A percentile compares a stretch with the other conserved stretches of the same genome.
These are phyloP conservation scores for Boletus reticuloceps DNA, from an alignment of 768 basidiomycete genomes.

Conservation along the genomic window DNA sequence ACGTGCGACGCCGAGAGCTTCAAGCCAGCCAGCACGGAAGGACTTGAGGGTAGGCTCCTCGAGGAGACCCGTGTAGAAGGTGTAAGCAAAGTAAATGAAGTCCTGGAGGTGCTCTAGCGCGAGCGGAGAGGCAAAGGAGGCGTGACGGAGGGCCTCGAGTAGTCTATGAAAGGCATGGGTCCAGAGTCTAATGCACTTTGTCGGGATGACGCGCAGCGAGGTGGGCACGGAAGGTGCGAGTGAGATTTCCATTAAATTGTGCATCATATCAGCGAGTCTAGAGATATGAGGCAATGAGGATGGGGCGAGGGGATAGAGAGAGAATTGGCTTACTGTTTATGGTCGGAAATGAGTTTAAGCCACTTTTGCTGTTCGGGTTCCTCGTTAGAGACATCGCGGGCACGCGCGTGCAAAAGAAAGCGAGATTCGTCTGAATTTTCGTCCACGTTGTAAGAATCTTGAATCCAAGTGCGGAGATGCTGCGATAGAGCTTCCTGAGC, in stretches of 20 bases:
- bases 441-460: slow-evolving; percentile 60
- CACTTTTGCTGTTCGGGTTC: slow-evolving; percentile 77
- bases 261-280: slow-evolving; percentile 88
- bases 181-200: slow-evolving; percentile 92
- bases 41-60: slow-evolving; percentile 71
- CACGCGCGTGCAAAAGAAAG: slow-evolving; percentile 34
- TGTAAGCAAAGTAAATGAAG: slow-evolving; percentile 93
- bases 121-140: slow-evolving; percentile 58
- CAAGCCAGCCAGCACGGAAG: slow-evolving; percentile 88
- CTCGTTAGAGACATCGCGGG: slow-evolving; percentile 40
- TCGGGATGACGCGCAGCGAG: slow-evolving; percentile 84
- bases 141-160: slow-evolving; percentile 85
- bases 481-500: slow-evolving; percentile 81
- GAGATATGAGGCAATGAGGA: slow-evolving; percentile 8
- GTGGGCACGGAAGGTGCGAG: slow-evolving; percentile 85
- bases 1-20: slow-evolving; percentile 93
- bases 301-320: background rate
- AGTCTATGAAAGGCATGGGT: slow-evolving; percentile 86
- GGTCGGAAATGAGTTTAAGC: slow-evolving; percentile 66
- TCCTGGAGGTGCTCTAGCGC: slow-evolving; percentile 92
- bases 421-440: slow-evolving; percentile 46
- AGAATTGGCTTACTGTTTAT: slow-evolving; percentile 70
- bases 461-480: slow-evolving; percentile 75
- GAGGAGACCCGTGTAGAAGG: too few species aligned
- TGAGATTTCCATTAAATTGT: slow-evolving; percentile 82